Evolutionary conservation across 495 filamentous ascomycete genomes (phyloP).

Genomic region (Xylaria sp.): DNA sequence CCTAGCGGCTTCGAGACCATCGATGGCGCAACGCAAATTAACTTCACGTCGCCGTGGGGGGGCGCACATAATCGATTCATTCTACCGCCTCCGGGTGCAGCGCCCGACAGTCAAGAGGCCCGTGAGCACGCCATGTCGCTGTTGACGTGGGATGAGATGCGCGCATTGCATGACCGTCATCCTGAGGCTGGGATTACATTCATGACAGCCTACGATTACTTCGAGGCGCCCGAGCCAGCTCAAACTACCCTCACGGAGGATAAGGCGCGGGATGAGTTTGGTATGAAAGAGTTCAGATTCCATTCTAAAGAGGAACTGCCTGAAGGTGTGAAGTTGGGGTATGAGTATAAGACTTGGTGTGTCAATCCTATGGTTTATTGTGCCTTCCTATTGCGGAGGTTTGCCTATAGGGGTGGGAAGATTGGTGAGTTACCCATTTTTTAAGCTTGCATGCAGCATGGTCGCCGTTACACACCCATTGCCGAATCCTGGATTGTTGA

Average conservation of each 20-base stretch:
- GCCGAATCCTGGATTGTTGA: neutral
- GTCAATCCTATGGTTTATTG: conserved; percentile 70
- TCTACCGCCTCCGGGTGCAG: conserved; percentile 47
- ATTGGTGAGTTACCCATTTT: conserved; percentile 26
- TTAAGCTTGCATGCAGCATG: neutral
- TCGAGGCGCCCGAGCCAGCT: conserved; percentile 55
- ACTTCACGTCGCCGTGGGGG: conserved; percentile 72
- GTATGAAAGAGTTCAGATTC: conserved; percentile 54
- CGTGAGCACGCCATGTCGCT: conserved; percentile 59
- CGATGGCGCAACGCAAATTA: conserved; percentile 52
- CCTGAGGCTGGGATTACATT: conserved; percentile 60
- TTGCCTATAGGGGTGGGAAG: conserved; percentile 58
- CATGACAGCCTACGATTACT: conserved; percentile 64
- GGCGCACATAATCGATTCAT: conserved; percentile 68
- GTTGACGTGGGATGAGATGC: conserved; percentile 60
- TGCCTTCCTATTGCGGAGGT: conserved; percentile 59
- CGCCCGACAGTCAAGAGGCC: conserved; percentile 30
- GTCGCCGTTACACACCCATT: neutral
- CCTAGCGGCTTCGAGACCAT: conserved; percentile 55
- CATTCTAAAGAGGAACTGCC: conserved; percentile 52
- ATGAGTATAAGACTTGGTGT: conserved; percentile 63
- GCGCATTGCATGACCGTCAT: conserved; percentile 45
- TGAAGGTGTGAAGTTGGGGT: conserved; percentile 59
- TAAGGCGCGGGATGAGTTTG: conserved; percentile 44
- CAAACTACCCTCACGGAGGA: conserved; percentile 43